Conservation (phyloP, 148 eudicot species). For the Vaccinium macrocarpon region DNA sequence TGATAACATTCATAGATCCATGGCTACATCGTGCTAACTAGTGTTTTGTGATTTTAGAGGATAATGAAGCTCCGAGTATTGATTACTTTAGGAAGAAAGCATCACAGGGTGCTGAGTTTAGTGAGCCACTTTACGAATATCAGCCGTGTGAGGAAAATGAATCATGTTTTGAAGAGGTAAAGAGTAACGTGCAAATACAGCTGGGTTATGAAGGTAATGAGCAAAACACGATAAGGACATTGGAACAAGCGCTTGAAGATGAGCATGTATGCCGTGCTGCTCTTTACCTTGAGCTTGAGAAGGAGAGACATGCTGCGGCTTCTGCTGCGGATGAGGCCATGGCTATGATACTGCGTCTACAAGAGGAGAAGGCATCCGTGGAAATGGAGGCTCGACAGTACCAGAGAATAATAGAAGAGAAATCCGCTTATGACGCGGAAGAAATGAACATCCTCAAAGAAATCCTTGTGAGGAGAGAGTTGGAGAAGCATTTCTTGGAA, state of each 20-base stretch:
- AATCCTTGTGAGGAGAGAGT: slow-evolving; percentile 73
- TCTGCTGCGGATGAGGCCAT: slow-evolving; percentile 96
- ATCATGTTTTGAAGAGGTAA: slow-evolving; percentile 28
- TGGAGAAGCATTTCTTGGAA: slow-evolving; percentile 74
- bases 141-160: slow-evolving; percentile 21
- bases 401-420: slow-evolving; percentile 90
- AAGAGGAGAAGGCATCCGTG: slow-evolving; percentile 87
- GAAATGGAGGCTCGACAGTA: slow-evolving; percentile 95
- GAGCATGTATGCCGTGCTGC: slow-evolving; percentile 67
- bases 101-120: slow-evolving; percentile 29
- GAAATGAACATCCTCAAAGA: slow-evolving; percentile 92
- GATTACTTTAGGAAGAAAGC: slow-evolving; percentile 23
- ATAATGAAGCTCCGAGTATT: slow-evolving; percentile 15
- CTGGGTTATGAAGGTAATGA: slow-evolving; percentile 32
- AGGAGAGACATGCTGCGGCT: slow-evolving; percentile 94
- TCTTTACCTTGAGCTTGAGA: slow-evolving; percentile 75
- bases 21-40: neutral
- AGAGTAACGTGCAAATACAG: slow-evolving; percentile 17
- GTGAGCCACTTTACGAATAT: slow-evolving; percentile 31
- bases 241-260: slow-evolving; percentile 66
- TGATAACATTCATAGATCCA: neutral
- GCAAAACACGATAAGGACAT: slow-evolving; percentile 37
- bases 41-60: slow-evolving; percentile 30
- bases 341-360: slow-evolving; percentile 89
- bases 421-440: slow-evolving; percentile 82